Evolutionary conservation across 2,329 filamentous ascomycete genomes (phyloP), one percentile per base, ranked within the genome.

Genomic region (Cladophialophora chaetospira): DNA sequence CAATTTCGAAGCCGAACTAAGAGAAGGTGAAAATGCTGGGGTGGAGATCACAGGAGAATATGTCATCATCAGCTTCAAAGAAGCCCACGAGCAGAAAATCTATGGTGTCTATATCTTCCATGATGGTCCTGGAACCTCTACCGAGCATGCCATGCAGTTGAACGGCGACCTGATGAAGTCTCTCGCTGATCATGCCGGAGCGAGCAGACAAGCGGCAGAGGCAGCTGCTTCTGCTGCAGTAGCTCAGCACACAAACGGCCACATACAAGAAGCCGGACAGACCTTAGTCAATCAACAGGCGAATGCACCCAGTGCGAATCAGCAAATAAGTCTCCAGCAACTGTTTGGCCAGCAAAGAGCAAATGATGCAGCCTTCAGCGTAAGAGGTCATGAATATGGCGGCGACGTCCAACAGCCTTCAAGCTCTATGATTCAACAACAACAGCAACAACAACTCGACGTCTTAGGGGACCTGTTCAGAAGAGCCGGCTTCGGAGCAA

Each of bases 1-100:
- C 49, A 92, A 93, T 67, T 80, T 91, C 52, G 78, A 86, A 36
- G 76, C 89, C 10, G 83, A 86, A 58, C 75, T 91, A n/a, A 69
- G 68, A 13, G 72, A 74, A 44, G 77, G 77, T 9, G 76, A 79
- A 13, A 80, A 86, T 29, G 76, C 74, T 36, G 80, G 88, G 57
- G 84, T 88, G 36, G 88, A 91, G 71, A 76, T 88, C 21, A 80
- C 75, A 13, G 81, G 83, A 8, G 80, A 84, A 58, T 86, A 82
- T 63, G 77, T 87, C 42, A 86, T 86, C 54, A 69, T 86, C 49
- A 80, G 81, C 59, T 72, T 75, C 15, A 62, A 64, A 40, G 63
- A 64, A 45, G 63, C 61, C 38, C 56, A 61, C 15, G 55, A 58
- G 25, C 64, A 66, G 45, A 68, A 66, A 40, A 79, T 85, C 54